Percentiles rank a stretch among this genome's conserved stretches.
phyloP scores from a whole-genome alignment of 805 yeast genomes.

The Candida pseudofarinosa region DNA sequence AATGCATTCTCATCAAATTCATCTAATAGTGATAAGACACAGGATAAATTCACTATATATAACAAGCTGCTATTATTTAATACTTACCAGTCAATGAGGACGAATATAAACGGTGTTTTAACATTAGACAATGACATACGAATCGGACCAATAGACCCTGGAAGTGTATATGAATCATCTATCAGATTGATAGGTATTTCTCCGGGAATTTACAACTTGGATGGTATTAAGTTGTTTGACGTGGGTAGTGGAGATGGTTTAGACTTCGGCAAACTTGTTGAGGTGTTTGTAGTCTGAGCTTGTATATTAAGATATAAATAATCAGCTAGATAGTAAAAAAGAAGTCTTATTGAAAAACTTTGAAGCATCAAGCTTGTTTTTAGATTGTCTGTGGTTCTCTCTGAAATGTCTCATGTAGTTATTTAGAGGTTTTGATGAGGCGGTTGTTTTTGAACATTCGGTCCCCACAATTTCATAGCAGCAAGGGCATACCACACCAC shows the following conservation, averaged over 20 bases:
- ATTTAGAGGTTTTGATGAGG: slow-evolving; percentile 4
- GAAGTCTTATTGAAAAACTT: slow-evolving; percentile 3
- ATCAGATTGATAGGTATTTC: slow-evolving; percentile 58
- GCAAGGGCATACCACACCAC: slow-evolving; percentile 22
- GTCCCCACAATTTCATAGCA: slow-evolving; percentile 7
- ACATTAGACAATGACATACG: slow-evolving; percentile 63
- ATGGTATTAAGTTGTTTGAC: slow-evolving; percentile 65
- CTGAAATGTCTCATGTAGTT: slow-evolving; percentile 7
- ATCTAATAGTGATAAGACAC: slow-evolving; percentile 7
- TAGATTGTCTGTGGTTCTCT: slow-evolving; percentile 4
- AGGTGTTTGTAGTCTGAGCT: slow-evolving; percentile 51
- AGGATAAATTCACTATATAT: slow-evolving; percentile 14
- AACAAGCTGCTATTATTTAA: slow-evolving; percentile 21
- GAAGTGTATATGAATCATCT: slow-evolving; percentile 60
- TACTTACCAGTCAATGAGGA: slow-evolving; percentile 33
- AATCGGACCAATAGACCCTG: slow-evolving; percentile 58
- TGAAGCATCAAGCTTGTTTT: slow-evolving; percentile 1
- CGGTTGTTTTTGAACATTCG: slow-evolving; percentile 5
- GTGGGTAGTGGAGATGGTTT: slow-evolving; percentile 59
- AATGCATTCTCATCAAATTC: slow-evolving; percentile 16
- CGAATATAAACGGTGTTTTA: slow-evolving; percentile 53
- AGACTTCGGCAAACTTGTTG: slow-evolving; percentile 67
- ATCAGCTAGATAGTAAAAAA: neutral
- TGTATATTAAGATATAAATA: neutral
- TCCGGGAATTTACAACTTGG: slow-evolving; percentile 60